Evolutionary conservation across 495 filamentous ascomycete genomes (phyloP).

Genomic region (Neurospora sp.): DNA sequence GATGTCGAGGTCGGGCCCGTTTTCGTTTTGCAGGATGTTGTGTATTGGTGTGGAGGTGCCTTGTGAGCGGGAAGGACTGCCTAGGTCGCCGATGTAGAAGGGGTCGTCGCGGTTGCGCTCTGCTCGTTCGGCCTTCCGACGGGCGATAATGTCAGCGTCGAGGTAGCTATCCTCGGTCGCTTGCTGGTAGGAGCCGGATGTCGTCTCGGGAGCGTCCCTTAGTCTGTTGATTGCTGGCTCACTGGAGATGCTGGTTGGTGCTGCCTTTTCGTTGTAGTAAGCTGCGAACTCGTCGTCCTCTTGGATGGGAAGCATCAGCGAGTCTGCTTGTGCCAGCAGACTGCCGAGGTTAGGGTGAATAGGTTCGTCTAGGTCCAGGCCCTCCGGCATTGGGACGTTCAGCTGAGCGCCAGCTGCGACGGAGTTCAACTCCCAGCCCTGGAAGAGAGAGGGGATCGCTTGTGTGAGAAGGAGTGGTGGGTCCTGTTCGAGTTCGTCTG

Average conservation of each 20-base stretch:
- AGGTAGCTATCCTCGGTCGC: constrained; percentile 46
- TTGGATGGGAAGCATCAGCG: constrained; percentile 37
- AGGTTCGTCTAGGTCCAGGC: constrained; percentile 63
- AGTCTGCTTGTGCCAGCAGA: constrained; percentile 52
- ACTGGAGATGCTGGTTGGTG: constrained; percentile 28
- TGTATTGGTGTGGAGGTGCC: constrained; percentile 57
- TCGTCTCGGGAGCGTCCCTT: constrained; percentile 31
- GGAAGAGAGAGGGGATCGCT: constrained; percentile 78
- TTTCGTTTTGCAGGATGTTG: constrained; percentile 55
- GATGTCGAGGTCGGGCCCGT: constrained; percentile 70
- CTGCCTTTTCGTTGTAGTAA: constrained; percentile 58
- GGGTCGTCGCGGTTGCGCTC: constrained; percentile 87
- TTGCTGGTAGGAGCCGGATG: constrained; percentile 52
- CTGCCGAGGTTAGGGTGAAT: constrained; percentile 65
- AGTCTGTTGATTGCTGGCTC: constrained; percentile 46
- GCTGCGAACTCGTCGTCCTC: constrained; percentile 55
- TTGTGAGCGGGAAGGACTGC: constrained; percentile 17
- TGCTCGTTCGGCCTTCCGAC: constrained; percentile 54
- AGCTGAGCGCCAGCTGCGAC: constrained; percentile 74
- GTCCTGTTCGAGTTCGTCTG: constrained; percentile 45
- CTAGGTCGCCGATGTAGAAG: constrained; percentile 73
- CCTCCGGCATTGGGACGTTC: constrained; percentile 72
- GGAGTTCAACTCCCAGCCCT: constrained; percentile 79
- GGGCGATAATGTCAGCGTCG: constrained; percentile 51
- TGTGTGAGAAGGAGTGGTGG: constrained; percentile 74